Evolutionary conservation across 805 yeast species (phyloP).

Genomic region (Kazachstania taianensis): DNA sequence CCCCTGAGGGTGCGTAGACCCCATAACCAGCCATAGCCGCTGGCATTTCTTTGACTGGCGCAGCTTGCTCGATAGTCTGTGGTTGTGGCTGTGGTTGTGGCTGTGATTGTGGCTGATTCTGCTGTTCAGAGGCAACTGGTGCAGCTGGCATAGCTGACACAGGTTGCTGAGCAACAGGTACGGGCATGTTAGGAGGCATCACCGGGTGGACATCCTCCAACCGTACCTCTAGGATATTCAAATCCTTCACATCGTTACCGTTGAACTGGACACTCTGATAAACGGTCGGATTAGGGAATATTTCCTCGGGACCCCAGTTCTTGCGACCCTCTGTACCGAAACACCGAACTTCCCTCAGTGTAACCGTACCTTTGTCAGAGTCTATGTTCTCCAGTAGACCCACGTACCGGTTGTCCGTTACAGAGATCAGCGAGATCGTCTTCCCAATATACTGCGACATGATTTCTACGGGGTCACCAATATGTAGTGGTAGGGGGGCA

Average conservation of each 20-base stretch:
- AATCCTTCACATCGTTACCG: slow-evolving; percentile 86
- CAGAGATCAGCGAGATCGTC: slow-evolving; percentile 34
- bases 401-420: slow-evolving; percentile 51
- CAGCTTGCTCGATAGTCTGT: slow-evolving; percentile 4
- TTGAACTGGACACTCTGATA: slow-evolving; percentile 75
- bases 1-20: slow-evolving; percentile 23
- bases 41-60: slow-evolving; percentile 17
- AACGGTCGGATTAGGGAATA: slow-evolving; percentile 55
- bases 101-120: neutral
- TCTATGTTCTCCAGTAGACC: slow-evolving; percentile 82
- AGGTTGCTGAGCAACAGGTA: neutral
- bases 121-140: slow-evolving; percentile 2
- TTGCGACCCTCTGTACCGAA: slow-evolving; percentile 90
- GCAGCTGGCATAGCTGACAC: slow-evolving; percentile 1
- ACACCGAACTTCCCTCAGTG: slow-evolving; percentile 67
- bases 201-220: slow-evolving; percentile 55
- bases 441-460: slow-evolving; percentile 95
- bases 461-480: too few species aligned
- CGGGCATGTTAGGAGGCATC: slow-evolving; percentile 11
- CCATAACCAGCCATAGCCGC: slow-evolving; percentile 30
- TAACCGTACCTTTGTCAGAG: slow-evolving; percentile 83
- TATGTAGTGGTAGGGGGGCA: too few species aligned
- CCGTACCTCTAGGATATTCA: slow-evolving; percentile 69
- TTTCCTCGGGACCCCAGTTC: slow-evolving; percentile 57
- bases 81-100: neutral